These are phyloP conservation scores for Pseudisothecium myosuroides DNA, from an alignment of 225 moss, liverwort and hornwort species.

Conservation along the genomic window DNA sequence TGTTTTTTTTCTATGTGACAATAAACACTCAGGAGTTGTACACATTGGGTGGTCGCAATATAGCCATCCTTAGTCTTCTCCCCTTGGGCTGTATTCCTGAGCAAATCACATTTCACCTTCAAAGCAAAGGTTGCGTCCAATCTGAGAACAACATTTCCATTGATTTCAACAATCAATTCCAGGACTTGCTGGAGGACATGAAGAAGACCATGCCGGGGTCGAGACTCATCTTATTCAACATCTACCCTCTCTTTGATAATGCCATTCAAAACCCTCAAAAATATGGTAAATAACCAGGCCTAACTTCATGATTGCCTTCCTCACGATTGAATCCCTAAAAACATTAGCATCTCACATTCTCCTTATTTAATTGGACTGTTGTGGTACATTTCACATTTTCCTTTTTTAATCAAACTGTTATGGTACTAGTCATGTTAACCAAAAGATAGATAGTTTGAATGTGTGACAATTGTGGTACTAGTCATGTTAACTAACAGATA, in stretches of 20 bases:
- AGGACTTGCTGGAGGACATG: not conserved
- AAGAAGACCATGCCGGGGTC: slow-evolving; percentile 20
- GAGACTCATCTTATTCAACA: slow-evolving; percentile 28
- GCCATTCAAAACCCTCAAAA: slow-evolving; percentile 33
- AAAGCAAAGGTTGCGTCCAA: slow-evolving; percentile 13
- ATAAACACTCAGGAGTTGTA: slow-evolving; percentile 25
- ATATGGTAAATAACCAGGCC: no score
- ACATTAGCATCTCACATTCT: not conserved
- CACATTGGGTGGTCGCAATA: slow-evolving; percentile 30
- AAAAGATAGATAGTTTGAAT: not conserved
- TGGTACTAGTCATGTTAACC: not conserved
- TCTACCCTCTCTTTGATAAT: slow-evolving; percentile 13
- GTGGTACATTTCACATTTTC: not conserved
- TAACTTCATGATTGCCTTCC: no score
- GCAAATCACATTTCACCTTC: slow-evolving; percentile 18
- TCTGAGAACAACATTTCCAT: not conserved
- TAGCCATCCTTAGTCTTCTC: slow-evolving; percentile 21
- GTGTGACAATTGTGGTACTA: not conserved
- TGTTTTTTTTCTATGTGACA: not conserved
- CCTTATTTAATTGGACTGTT: not conserved
- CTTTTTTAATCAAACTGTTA: not conserved
- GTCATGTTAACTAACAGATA: no score
- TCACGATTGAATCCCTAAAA: no score
- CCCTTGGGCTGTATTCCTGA: slow-evolving; percentile 59
- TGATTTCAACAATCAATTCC: slow-evolving; percentile 11